Percentiles rank a stretch among this genome's conserved stretches.
These are phyloP conservation scores for Lactarius hengduanensis DNA, from an alignment of 768 basidiomycete genomes.

Conservation along the genomic window DNA sequence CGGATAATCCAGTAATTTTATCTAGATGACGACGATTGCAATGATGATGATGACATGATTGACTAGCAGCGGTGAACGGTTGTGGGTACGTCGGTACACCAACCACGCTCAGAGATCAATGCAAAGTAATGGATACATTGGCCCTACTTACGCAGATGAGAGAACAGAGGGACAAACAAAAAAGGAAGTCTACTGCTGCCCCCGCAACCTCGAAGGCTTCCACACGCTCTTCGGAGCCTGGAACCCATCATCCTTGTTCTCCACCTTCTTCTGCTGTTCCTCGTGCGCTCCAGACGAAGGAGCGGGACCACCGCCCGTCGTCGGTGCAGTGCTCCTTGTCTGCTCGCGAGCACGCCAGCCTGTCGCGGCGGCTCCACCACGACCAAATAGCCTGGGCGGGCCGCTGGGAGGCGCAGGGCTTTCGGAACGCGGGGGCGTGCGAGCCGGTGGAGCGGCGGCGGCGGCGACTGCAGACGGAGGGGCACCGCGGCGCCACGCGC, in stretches of 20 bases:
- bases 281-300: background rate
- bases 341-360: conserved; percentile 63
- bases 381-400: conserved; percentile 34
- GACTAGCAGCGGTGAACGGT: background rate
- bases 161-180: background rate
- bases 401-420: conserved; percentile 43
- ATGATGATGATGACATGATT: background rate
- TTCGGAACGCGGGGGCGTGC: conserved; percentile 49
- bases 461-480: conserved; percentile 24
- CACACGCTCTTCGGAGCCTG: conserved; percentile 54
- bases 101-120: background rate
- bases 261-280: conserved; percentile 39
- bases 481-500: conserved; percentile 31
- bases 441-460: conserved; percentile 20
- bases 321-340: conserved; percentile 39
- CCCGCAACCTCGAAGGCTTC: conserved; percentile 31
- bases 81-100: background rate
- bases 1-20: conserved; percentile 22
- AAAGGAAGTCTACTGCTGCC: conserved; percentile 10
- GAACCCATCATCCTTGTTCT: conserved; percentile 65
- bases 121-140: conserved; percentile 6
- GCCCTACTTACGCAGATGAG: background rate
- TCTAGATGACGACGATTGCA: background rate
- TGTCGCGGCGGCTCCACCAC: conserved; percentile 37
- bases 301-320: conserved; percentile 41